Base-by-base conservation (phyloP, 2,329 filamentous ascomycete genomes). In the Curvularia spicifera region DNA sequence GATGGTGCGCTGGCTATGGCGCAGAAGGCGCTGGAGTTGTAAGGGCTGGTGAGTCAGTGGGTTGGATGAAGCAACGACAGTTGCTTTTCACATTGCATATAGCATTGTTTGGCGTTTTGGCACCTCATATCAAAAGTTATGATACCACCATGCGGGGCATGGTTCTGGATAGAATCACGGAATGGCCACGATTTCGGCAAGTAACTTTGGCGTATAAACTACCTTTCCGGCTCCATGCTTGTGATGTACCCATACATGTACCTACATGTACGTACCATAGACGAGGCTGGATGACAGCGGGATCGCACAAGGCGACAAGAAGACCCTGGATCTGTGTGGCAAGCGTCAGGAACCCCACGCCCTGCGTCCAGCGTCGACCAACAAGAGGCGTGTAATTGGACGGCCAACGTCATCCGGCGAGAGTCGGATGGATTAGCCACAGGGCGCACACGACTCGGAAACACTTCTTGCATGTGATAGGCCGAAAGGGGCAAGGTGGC, bases 1-100 rank as follows among this genome's bases (percentile, higher is more conserved):
- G 91, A 96, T 61, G 95, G 95, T 29, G 93, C 88, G 26, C 85
- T 91, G 75, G 87, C 88, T 57, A 96, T 98, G 92, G 93, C 93
- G 4, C 79, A 84, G 76, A 91, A 90, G 82, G 89, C 90, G 1
- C 79, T 91, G 62, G 85, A 79, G 15, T 57, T 73, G 49, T 76
- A 68, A 46, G 58, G 9, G 28, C 2, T 15, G 8, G 24, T 12
- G 37, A 18, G 9, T 52, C 20, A 9, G 3, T 24, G 26, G 35
- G 15, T 29, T 43, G 40, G 29, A 48, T 18, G 49, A 59, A 59
- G 57, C 58, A 64, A 58, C 60, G 46, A 62, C 56, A 62, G 60
- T 51, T 65, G 51, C 55, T 67, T 61, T 45, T 12, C 18, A 61
- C 63, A 53, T 53, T 65, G 64, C 60, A 66, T 57, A 28, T 8